Evolutionary conservation across 192 early-diverging fungal genomes (phyloP).

Genomic region (Podila clonocystis): DNA sequence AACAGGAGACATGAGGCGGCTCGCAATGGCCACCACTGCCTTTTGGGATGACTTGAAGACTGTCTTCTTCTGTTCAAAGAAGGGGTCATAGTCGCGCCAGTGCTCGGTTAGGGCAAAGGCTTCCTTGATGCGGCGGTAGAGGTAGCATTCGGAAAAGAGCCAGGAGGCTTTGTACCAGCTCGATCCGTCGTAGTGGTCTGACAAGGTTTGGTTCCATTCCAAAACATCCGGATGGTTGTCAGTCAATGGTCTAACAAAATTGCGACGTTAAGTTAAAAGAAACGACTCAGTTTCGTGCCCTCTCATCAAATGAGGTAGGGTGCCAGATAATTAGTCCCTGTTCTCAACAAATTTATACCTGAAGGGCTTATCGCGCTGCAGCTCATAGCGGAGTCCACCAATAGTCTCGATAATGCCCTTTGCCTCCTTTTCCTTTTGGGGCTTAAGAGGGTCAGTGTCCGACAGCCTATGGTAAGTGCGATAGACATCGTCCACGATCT

Average conservation of each 20-base stretch:
- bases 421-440: constrained; percentile 65
- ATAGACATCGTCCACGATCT: constrained; percentile 78
- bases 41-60: constrained; percentile 75
- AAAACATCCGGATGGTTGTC: constrained; percentile 67
- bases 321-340: not conserved
- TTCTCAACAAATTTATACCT: constrained; percentile 29
- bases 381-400: constrained; percentile 76
- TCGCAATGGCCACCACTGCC: constrained; percentile 74
- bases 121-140: constrained; percentile 79
- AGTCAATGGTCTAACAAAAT: constrained; percentile 52
- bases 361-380: constrained; percentile 70
- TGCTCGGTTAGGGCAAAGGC: constrained; percentile 61
- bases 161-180: constrained; percentile 85
- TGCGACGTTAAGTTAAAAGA: not conserved
- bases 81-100: constrained; percentile 82
- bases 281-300: too few species aligned
- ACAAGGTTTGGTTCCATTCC: constrained; percentile 74
- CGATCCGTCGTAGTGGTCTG: constrained; percentile 56
- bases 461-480: constrained; percentile 54
- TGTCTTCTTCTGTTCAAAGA: constrained; percentile 70
- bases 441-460: constrained; percentile 23
- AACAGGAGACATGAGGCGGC: constrained; percentile 56
- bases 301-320: too few species aligned
- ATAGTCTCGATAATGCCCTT: constrained; percentile 73
- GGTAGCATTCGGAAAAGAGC: constrained; percentile 86